Conservation (phyloP, 192 early-diverging fungal species). For the Dissophora ornata region DNA sequence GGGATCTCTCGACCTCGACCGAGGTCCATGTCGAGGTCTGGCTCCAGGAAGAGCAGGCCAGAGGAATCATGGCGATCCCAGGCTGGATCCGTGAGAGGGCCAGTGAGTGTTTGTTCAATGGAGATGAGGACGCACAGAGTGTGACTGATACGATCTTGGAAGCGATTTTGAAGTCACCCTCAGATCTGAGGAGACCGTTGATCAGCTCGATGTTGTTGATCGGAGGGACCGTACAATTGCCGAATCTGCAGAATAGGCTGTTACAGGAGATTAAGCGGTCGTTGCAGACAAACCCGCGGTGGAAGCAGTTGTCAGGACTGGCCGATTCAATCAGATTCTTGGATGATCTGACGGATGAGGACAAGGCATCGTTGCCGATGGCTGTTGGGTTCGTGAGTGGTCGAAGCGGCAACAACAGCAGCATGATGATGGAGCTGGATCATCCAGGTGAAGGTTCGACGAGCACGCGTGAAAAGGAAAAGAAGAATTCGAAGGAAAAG, state of each 20-base stretch:
- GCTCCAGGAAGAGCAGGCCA: constrained; percentile 51
- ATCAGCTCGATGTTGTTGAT: constrained; percentile 74
- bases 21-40: constrained; percentile 57
- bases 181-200: constrained; percentile 78
- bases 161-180: constrained; percentile 60
- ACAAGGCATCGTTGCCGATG: constrained; percentile 15
- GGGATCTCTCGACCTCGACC: constrained; percentile 56
- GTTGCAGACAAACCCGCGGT: constrained; percentile 61
- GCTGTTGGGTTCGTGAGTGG: constrained; percentile 8
- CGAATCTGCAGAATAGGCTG: constrained; percentile 73
- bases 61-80: constrained; percentile 70
- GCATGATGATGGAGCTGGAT: constrained; percentile 37
- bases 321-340: constrained; percentile 66
- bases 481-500: constrained; percentile 39
- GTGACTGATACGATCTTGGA: constrained; percentile 54
- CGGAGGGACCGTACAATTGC: constrained; percentile 82
- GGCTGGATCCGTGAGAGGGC: constrained; percentile 89
- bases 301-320: constrained; percentile 59
- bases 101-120: constrained; percentile 82
- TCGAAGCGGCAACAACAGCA: constrained; percentile 8
- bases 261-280: constrained; percentile 68
- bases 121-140: constrained; percentile 75
- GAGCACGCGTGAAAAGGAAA: constrained; percentile 31
- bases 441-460: background rate
- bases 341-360: constrained; percentile 55